Base-by-base conservation (phyloP, 176 grass and related monocot species). In the Zoysia japonica region DNA sequence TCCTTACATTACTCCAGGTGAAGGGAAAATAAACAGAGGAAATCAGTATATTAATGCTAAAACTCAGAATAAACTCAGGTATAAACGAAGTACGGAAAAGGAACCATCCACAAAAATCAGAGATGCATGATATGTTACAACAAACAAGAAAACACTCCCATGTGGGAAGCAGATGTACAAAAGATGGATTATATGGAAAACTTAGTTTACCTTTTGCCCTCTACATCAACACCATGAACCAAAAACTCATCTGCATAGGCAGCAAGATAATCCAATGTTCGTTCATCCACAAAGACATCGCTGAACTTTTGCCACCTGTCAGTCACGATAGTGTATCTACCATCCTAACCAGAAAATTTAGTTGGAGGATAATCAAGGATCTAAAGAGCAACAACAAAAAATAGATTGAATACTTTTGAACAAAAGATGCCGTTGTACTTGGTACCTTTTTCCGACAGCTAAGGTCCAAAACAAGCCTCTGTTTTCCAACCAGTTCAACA, bases 231-330 rank as follows among this genome's bases (percentile, higher is more conserved):
- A 68, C 96, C 96, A 82, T 99, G 96, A 82, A 99, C 88, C 85
- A 99, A 95, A 89, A 99, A 99, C 61, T 99, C 92, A 82, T 99
- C 90, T 86, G 92, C 85, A 91, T 85, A 99, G 28, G 46, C 68
- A 65, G 92, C 83, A 44, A 98, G 78, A 70, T 77, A 76, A 75
- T 86, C 84, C 80, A 95, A 88, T 50, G 85, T 95, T 77, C 70
- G 56, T 75, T 82, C 88, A 84, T 95, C 66, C 78, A 93, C 70
- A 89, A 74, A 78, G 17, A 93, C 88, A 85, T 99, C 82, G 69
- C 88, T 95, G 78, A 93, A 99, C 70, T 93, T 99, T 85, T 99
- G 90, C 96, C 92, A 99, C 78, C 92, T 95, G 62, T 99, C 92
- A 47, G 92, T 95, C 53, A 95, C 90, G 72, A 99, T 89, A 50